Evolutionary conservation across 768 basidiomycete genomes (phyloP).

Genomic region (Mrakia gelida): DNA sequence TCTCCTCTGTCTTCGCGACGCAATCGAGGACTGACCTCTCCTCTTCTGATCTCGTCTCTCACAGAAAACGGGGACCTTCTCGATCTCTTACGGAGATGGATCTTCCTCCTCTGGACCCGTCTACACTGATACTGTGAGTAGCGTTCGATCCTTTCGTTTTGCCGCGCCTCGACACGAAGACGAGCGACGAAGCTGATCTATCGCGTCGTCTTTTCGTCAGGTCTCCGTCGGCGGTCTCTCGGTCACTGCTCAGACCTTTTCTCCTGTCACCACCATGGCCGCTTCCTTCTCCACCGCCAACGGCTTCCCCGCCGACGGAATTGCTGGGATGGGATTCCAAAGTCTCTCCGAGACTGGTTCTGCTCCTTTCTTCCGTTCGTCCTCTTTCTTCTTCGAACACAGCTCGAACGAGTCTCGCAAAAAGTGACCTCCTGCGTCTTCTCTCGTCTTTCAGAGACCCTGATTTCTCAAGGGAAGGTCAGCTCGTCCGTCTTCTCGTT

Average conservation of each 20-base stretch:
- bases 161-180: too few relatives aligned
- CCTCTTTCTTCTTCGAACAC: neutral
- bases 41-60: too few relatives aligned
- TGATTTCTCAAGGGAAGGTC: conserved; percentile 10
- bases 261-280: neutral
- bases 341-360: neutral
- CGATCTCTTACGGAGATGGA: conserved; percentile 53
- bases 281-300: neutral
- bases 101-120: conserved; percentile 50
- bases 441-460: neutral
- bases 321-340: conserved; percentile 7
- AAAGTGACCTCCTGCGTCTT: neutral
- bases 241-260: neutral
- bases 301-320: conserved; percentile 10
- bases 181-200: neutral
- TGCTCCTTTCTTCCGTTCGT: conserved; percentile 17
- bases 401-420: neutral
- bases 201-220: neutral
- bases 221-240: neutral
- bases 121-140: conserved; percentile 51
- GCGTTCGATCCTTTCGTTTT: neutral
- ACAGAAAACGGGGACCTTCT: conserved; percentile 42
- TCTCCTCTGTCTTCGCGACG: neutral
- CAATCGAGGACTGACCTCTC: neutral
- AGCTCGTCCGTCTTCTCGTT: conserved; percentile 14